Evolutionary conservation across 108 stramenopile genomes (phyloP), one percentile per base, ranked within the genome.

Genomic region (Pseudonitzschia multiseries): DNA sequence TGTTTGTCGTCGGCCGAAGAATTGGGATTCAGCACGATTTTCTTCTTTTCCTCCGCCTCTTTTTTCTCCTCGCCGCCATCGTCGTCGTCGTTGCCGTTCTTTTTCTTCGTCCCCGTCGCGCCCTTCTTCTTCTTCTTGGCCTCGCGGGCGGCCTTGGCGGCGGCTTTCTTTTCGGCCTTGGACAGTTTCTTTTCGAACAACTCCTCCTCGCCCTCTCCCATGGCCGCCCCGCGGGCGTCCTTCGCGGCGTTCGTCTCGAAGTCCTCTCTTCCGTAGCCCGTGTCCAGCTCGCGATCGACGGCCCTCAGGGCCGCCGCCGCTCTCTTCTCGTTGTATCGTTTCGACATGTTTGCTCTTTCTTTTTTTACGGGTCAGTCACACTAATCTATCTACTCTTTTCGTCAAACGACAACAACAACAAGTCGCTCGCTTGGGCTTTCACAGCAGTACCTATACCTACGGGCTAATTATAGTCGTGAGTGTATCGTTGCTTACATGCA

Each of bases 111-210:
- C 44, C 48, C 72, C 21, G 54, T 70, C 29, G 65, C 51, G 18
- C 64, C 77, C 78, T 90, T 93, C 10, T 81, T 91, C 71, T 92
- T 92, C 74, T 85, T 86, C 87, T 96, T 96, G 65, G 91, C 96
- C 32, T 92, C 94, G n/a, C 91, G 85, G 48, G 86, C 85, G 0
- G 89, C 89, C 61, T 94, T 94, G 50, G 89, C 88, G n/a, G 78
- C 64, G 2, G 93, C 93, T 76, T 97, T 97, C 85, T 94, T 94
- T 76, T 94, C 96, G 72, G 95, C 96, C 72, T 96, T 96, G 65
- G 82, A 77, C 71, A 94, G 31, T 78, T 96, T 96, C 83, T 94
- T 94, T 66, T 93, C 96, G 69, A 90, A 96, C 52, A 96, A 74
- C 65, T 94, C 90, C 21, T 90, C 90, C 67, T 96, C 96, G 14